Evolutionary conservation across 192 early-diverging fungal species (phyloP).

Genomic region (Entomortierella beljakovae): DNA sequence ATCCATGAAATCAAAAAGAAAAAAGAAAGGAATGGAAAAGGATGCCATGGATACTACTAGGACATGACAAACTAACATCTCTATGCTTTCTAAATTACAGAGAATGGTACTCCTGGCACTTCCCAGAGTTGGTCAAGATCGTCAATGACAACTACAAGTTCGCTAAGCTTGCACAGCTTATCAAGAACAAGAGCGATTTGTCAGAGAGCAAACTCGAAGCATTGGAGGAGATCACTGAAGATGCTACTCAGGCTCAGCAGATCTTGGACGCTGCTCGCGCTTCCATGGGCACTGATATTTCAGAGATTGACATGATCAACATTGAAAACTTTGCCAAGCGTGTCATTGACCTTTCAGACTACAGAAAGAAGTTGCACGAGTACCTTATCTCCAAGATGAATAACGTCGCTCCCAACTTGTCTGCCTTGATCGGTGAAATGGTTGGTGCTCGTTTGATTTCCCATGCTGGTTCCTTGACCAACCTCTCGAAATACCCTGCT

Average conservation of each 20-base stretch:
- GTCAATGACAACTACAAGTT: slow-evolving; percentile 93
- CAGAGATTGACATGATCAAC: slow-evolving; percentile 95
- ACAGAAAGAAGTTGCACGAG: slow-evolving; percentile 91
- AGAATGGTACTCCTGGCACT: slow-evolving; percentile 99
- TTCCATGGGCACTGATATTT: slow-evolving; percentile 99
- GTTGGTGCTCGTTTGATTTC: slow-evolving; percentile 98
- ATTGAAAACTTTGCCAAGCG: slow-evolving; percentile 94
- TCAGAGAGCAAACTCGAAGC: slow-evolving; percentile 79
- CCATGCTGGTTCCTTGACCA: slow-evolving; percentile 96
- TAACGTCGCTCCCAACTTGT: slow-evolving; percentile 95
- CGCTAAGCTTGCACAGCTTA: slow-evolving; percentile 87
- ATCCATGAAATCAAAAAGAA: neutral
- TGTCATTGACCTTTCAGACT: slow-evolving; percentile 91
- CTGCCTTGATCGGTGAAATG: slow-evolving; percentile 93
- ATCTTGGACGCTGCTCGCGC: slow-evolving; percentile 93
- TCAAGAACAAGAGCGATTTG: slow-evolving; percentile 93
- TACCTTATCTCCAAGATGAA: slow-evolving; percentile 98
- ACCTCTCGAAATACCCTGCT: slow-evolving; percentile 97
- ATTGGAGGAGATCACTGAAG: slow-evolving; percentile 86
- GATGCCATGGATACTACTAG: no score
- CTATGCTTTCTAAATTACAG: slow-evolving; percentile 48
- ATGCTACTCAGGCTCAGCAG: slow-evolving; percentile 85
- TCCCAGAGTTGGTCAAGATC: slow-evolving; percentile 98
- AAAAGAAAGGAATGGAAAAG: no score
- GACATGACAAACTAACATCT: slow-evolving; percentile 75